A percentile compares a stretch with the other conserved stretches of the same genome.
Evolutionary conservation across 1,284 basidiomycete genomes (phyloP).

Genomic region (Puccinia horiana): DNA sequence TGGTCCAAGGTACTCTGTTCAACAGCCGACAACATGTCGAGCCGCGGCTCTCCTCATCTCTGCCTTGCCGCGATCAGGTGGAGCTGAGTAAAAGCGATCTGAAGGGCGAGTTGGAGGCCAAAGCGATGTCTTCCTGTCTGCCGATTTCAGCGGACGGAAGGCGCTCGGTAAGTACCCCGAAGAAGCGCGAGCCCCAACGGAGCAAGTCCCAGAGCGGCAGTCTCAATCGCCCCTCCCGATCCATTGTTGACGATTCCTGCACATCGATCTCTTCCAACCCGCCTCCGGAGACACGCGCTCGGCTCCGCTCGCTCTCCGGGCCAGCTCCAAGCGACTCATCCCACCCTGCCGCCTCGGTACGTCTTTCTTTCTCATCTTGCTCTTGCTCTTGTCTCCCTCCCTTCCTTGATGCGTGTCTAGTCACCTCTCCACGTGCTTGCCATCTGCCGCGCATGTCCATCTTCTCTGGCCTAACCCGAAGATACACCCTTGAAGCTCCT

Average conservation of each 20-base stretch:
- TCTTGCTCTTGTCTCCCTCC: not conserved
- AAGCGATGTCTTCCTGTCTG: not conserved
- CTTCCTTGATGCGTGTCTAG: not conserved
- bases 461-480: not conserved
- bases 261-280: not conserved
- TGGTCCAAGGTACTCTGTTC: not conserved
- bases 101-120: not conserved
- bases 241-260: not conserved
- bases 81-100: not conserved
- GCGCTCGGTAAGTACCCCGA: not conserved
- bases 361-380: not conserved
- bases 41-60: not conserved
- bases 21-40: not conserved
- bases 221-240: not conserved
- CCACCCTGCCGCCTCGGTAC: not conserved
- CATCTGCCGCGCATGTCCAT: not conserved
- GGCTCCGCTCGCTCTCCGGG: constrained; percentile 18
- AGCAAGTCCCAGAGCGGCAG: not conserved
- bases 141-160: not conserved
- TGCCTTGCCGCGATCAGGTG: not conserved
- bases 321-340: not conserved
- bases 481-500: not conserved
- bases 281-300: not conserved
- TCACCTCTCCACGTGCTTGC: not conserved
- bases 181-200: not conserved